These are phyloP conservation scores for Lactifluus pinguis DNA, from an alignment of 768 basidiomycete species.

Conservation along the genomic window DNA sequence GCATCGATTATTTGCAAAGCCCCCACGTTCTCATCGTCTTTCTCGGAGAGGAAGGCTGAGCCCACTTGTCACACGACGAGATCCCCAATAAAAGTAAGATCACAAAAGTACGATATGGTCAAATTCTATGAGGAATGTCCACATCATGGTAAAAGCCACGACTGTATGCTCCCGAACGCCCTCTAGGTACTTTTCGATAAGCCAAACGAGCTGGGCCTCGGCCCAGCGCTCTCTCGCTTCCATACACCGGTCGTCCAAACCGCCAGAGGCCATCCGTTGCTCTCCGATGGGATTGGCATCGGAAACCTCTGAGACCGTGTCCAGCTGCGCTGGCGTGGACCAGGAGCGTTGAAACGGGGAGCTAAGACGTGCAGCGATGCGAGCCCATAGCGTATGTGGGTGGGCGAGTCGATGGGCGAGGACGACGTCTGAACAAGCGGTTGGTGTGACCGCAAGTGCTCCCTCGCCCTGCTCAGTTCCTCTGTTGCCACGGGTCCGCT, in stretches of 20 bases:
- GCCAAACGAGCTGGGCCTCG: slow-evolving; percentile 43
- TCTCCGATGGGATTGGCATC: background rate
- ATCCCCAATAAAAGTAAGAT: too few relatives aligned
- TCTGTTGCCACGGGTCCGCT: too few relatives aligned
- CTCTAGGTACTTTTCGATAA: slow-evolving; percentile 34
- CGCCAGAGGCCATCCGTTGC: slow-evolving; percentile 43
- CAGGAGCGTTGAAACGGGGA: background rate
- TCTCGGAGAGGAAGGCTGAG: too few relatives aligned
- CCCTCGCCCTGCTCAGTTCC: too few relatives aligned
- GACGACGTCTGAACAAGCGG: slow-evolving; percentile 84
- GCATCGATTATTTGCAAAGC: too few relatives aligned
- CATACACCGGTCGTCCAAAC: slow-evolving; percentile 68
- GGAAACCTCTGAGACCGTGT: too few relatives aligned
- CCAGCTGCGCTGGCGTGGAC: background rate
- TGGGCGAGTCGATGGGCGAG: slow-evolving; percentile 66
- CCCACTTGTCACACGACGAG: too few relatives aligned
- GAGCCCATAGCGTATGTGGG: slow-evolving; percentile 3
- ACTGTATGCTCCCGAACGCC: slow-evolving; percentile 15
- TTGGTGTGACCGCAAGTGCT: too few relatives aligned
- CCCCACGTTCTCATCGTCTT: too few relatives aligned
- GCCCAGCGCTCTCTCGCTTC: slow-evolving; percentile 56
- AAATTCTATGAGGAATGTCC: too few relatives aligned
- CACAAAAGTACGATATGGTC: too few relatives aligned
- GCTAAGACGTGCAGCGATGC: slow-evolving; percentile 3
- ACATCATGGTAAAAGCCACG: too few relatives aligned